Evolutionary conservation across 2,329 filamentous ascomycete genomes (phyloP), one percentile per base, ranked within the genome.

Genomic region (Elsinoe ampelina): DNA sequence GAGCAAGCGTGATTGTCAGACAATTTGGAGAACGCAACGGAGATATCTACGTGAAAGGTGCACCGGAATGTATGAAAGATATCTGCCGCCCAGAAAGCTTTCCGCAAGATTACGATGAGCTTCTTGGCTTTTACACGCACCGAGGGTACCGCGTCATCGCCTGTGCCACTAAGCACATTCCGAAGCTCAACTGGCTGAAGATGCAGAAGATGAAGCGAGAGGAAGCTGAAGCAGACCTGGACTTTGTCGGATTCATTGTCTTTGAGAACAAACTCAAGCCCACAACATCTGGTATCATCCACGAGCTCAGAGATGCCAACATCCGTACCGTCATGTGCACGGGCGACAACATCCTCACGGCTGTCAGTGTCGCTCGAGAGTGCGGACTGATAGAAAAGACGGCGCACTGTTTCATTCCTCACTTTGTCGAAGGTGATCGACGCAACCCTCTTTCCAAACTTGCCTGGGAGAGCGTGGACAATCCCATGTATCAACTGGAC

Each of bases 221-320:
- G 38, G 87, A 96, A 55, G 91, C 87, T 7, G 93, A 98, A 70
- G 86, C 82, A 2, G 78, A 84, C 32, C 80, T 98, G 10, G 83
- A 92, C 45, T 97, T 98, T 66, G 80, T 91, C 35, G 93, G 93
- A 4, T 98, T 98, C 72, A 97, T 98, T 67, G 86, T 98, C 55
- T 98, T 98, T 64, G 93, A 98, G 73, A 98, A 98, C 74, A 98
- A 98, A 72, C 75, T 98, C 60, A 98, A 98, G 70, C 85, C 88
- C 1, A 90, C 82, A 17, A 96, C 92, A 0, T 80, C 87, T 1
- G 80, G 79, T 1, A 87, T 96, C 34, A 82, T 98, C 22, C 80
- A 86, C 57, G 91, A 97, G 71, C 79, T 98, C 2, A 79, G 82
- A 32, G 77, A 85, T 54, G 92, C 95, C 6, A 87, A 87, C 57